These are phyloP conservation scores for Phoma herbarum DNA, from an alignment of 2,329 filamentous ascomycete species.

Conservation along the genomic window DNA sequence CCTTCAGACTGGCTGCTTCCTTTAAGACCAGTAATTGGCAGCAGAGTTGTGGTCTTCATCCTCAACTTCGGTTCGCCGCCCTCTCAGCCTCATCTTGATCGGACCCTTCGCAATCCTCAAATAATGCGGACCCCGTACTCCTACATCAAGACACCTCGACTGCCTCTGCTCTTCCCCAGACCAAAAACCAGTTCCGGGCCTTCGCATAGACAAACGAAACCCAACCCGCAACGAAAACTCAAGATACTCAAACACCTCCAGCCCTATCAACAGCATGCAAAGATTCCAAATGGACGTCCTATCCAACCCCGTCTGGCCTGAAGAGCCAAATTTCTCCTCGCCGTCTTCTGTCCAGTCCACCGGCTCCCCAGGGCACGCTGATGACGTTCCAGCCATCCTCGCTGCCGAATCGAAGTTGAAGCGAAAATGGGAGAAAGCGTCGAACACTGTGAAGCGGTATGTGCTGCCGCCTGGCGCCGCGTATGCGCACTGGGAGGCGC, in stretches of 20 bases:
- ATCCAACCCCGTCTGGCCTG: background rate
- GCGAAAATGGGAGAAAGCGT: too few species aligned
- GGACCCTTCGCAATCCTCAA: background rate
- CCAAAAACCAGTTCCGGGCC: too few species aligned
- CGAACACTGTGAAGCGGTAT: background rate
- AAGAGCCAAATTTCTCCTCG: background rate
- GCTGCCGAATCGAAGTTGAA: background rate
- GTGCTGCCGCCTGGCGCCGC: background rate
- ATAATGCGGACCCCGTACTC: background rate
- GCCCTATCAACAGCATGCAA: background rate
- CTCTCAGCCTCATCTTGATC: too few species aligned
- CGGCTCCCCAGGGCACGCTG: too few species aligned
- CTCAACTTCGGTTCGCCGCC: too few species aligned
- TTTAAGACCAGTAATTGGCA: too few species aligned
- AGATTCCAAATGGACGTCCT: background rate
- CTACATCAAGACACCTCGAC: background rate
- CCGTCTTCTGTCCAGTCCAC: background rate
- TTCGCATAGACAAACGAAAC: background rate
- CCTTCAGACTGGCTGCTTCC: too few species aligned
- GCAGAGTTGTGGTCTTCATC: too few species aligned
- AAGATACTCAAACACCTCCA: background rate
- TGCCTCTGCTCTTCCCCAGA: background rate
- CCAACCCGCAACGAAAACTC: background rate
- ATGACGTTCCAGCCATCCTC: background rate
- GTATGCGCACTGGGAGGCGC: background rate